Base-by-base conservation (phyloP, 2,329 filamentous ascomycete genomes). In the Myriosclerotinia scirpicola region DNA sequence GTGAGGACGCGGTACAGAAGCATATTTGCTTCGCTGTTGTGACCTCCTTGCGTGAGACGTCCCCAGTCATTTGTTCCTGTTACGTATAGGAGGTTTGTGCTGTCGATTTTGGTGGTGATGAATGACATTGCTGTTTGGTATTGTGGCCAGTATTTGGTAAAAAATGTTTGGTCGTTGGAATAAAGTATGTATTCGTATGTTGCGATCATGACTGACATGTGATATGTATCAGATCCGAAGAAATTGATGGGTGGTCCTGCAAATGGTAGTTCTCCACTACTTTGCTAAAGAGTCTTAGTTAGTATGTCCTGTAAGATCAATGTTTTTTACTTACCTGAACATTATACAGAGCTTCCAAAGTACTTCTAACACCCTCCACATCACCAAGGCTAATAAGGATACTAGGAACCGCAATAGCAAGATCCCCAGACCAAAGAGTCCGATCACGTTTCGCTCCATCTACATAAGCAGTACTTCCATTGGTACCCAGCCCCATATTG, bases 351-450 rank as follows among this genome's bases (percentile, higher is more conserved):
- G 78, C 79, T 67, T 82, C 79, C 6, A 87, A 70, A 0, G 82
- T 82, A 67, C 84, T 84, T 20, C 80, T 77, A 8, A 85, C 77
- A 48, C 44, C 80, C 78, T 61, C 80, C 77, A 69, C 76, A 71
- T 86, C 84, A 44, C 82, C 81, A 0, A 84, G 86, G 4, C 82
- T 83, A 4, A 86, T 81, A 12, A 83, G 81, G 22, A 85, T 80
- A 78, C 82, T 71, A 81, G 82, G 72, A 5, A 85, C 79, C 5
- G 84, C 82, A 68, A 87, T 84, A 4, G 81, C 81, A 81, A 88
- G 86, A 71, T 89, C 86, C 2, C 86, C 85, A 17, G 85, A 83
- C 84, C 85, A 89, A 1, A 88, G 82, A 60, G 85, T 78, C 2
- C 84, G 80, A 71, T 87, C 85, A 26, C 85, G 79, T 73, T 87